Percentiles rank a stretch among this genome's conserved stretches.
Evolutionary conservation across 2,329 filamentous ascomycete species (phyloP).

Genomic region (Xylaria multiplex): DNA sequence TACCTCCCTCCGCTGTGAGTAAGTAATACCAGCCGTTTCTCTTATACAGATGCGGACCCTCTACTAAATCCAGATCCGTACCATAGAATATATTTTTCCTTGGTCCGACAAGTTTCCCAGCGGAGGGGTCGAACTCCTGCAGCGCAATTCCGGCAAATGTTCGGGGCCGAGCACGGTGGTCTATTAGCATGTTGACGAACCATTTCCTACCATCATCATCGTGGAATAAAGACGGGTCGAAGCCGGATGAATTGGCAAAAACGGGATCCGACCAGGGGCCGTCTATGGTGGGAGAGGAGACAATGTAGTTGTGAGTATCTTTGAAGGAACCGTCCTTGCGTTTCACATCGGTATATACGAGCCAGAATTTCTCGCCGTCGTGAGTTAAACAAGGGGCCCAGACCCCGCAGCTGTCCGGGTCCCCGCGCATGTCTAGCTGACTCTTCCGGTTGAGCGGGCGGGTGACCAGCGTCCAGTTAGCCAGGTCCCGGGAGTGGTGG

Average conservation of each 20-base stretch:
- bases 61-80: constrained; percentile 63
- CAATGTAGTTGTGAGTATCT: constrained; percentile 72
- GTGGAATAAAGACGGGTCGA: constrained; percentile 70
- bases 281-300: constrained; percentile 61
- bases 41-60: constrained; percentile 69
- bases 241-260: constrained; percentile 69
- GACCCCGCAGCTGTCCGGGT: constrained; percentile 69
- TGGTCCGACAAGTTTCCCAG: constrained; percentile 63
- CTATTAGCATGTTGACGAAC: constrained; percentile 67
- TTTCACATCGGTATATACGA: constrained; percentile 74
- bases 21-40: constrained; percentile 69
- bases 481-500: constrained; percentile 63
- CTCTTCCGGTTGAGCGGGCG: constrained; percentile 60
- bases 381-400: constrained; percentile 73
- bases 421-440: constrained; percentile 67
- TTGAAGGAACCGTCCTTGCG: constrained; percentile 74
- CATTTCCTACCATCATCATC: constrained; percentile 66
- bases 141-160: constrained; percentile 66
- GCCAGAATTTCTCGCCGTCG: constrained; percentile 68
- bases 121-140: constrained; percentile 65
- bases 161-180: constrained; percentile 60
- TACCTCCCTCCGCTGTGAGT: constrained; percentile 68
- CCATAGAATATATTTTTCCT: constrained; percentile 65
- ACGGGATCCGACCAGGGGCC: constrained; percentile 71
- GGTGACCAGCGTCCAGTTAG: constrained; percentile 60